Conservation (phyloP, 805 yeast genomes). For the Starmerella apis region DNA sequence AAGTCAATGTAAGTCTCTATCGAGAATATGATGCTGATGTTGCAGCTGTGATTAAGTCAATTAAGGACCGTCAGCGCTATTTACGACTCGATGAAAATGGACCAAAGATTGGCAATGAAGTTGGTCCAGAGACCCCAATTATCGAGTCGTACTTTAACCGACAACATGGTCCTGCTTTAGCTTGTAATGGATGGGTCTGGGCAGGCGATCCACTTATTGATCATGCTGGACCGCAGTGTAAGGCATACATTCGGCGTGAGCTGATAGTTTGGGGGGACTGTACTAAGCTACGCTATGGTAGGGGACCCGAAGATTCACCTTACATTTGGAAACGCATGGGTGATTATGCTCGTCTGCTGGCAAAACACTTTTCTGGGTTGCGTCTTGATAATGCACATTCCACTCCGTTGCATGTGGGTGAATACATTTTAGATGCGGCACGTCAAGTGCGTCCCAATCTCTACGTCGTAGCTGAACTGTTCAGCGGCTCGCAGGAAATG, state of each 20-base stretch:
- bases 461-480: conserved; percentile 88
- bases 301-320: conserved; percentile 70
- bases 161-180: conserved; percentile 40
- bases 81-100: conserved; percentile 71
- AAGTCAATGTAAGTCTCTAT: conserved; percentile 65
- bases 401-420: conserved; percentile 92
- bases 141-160: conserved; percentile 84
- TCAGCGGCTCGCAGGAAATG: conserved; percentile 83
- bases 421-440: conserved; percentile 75
- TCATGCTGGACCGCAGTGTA: conserved; percentile 72
- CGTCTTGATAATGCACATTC: conserved; percentile 94
- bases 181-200: conserved; percentile 99
- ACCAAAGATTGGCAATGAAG: conserved; percentile 57
- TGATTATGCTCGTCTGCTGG: conserved; percentile 59
- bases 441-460: conserved; percentile 72
- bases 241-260: conserved; percentile 78
- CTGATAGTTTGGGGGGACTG: conserved; percentile 98
- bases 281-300: conserved; percentile 81
- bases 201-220: conserved; percentile 88
- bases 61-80: conserved; percentile 66
- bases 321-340: conserved; percentile 82
- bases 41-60: conserved; percentile 51
- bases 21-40: conserved; percentile 65
- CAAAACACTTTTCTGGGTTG: conserved; percentile 70
- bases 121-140: conserved; percentile 49